phyloP scores from a whole-genome alignment of 306 rosid species.

The Cucurbita ficifolia region DNA sequence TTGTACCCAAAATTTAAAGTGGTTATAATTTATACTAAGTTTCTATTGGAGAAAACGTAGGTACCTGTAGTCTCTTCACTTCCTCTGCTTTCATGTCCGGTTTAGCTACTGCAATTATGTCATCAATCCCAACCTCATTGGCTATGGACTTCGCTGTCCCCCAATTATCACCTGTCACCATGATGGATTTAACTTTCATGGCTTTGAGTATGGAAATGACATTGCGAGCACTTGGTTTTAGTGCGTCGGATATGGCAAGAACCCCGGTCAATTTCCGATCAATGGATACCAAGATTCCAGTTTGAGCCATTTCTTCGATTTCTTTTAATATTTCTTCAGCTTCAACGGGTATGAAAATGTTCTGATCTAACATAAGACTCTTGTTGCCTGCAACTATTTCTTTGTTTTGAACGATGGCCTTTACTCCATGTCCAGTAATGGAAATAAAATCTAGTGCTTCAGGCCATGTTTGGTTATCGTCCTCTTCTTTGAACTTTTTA shows the following conservation, averaged over 20 bases:
- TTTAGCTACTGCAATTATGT: constrained; percentile 62
- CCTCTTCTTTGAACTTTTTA: constrained; percentile 35
- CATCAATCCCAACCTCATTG: constrained; percentile 54
- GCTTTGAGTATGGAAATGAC: constrained; percentile 58
- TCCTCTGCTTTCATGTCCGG: constrained; percentile 54
- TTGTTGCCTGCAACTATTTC: constrained; percentile 43
- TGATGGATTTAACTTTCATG: constrained; percentile 53
- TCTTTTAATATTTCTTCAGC: constrained; percentile 45
- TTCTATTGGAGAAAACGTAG: background rate
- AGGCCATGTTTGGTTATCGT: constrained; percentile 32
- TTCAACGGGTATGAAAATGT: constrained; percentile 29
- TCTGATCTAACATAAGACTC: constrained; percentile 40
- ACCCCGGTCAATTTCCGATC: constrained; percentile 45
- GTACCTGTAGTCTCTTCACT: constrained; percentile 56
- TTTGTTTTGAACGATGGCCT: constrained; percentile 21
- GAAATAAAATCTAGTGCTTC: constrained; percentile 54
- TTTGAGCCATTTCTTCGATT: constrained; percentile 66
- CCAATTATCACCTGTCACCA: constrained; percentile 90
- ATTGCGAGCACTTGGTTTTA: constrained; percentile 54
- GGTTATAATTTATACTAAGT: background rate
- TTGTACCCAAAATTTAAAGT: background rate
- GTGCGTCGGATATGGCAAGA: constrained; percentile 68
- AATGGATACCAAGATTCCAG: constrained; percentile 53
- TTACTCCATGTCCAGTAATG: constrained; percentile 68
- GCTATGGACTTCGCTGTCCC: constrained; percentile 84